Base-by-base conservation (phyloP, 139 green algal species). In the Coelastrella sp. region DNA sequence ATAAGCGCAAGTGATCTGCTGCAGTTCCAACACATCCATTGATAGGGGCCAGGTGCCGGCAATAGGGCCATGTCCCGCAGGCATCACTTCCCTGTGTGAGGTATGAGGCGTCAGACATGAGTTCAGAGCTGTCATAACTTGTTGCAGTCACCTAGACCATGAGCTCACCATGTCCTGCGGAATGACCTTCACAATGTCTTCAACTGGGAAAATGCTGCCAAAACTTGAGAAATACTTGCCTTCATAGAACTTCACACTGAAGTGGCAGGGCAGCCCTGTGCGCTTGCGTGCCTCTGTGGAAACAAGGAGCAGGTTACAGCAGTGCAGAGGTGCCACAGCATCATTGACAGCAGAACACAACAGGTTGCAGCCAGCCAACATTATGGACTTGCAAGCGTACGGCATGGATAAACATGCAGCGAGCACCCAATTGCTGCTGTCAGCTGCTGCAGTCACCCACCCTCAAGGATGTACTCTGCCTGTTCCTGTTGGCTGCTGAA, bases 191-290 rank as follows among this genome's bases (percentile, higher is more conserved):
- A 96, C 97, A 74, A 98, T 94, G 94, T 99, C 97, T 10, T 97
- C 97, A 27, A 99, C 95, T 4, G 97, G 96, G 74, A 99, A 93
- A 82, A 99, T 98, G 87, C 90, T 96, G 87, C 96, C 84, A 60
- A 91, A 91, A 12, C 81, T 84, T 57, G 78, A 57, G 57, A 81
- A 96, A 91, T 99, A 99, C 78, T 96, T 93, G 22, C 93, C 94
- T 6, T 93, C 93, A 86, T 98, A 98, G 88, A 98, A 99, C 15
- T 89, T 92, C 57, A 99, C 90, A 81, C 93, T 96, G 93, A 99
- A 98, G 88, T 98, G 20, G 24, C 88, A 91, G 4, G 88, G 80
- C 68, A 91, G 57, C 10, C 68, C 63, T 6, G 79, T 91, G 65
- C 91, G 68, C 94, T 94, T 24, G 93, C 89, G 82, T 96, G 95